Evolutionary conservation across 345 rosid species (phyloP), one percentile per base, ranked within the genome.

Genomic region (Hibiscus tridactylites): DNA sequence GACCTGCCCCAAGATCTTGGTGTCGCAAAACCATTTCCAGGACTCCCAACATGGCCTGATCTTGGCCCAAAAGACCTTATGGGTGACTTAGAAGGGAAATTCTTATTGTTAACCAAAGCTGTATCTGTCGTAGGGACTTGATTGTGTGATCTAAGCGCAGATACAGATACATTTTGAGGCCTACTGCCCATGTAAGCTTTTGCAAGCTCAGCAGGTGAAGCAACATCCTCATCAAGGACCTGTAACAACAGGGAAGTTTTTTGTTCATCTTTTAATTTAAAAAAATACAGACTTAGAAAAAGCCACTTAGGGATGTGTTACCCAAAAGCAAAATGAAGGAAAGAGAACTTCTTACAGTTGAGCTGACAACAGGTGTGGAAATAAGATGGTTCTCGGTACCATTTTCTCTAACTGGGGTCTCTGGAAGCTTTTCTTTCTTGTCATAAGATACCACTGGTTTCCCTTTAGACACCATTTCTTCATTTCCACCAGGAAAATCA

Each of bases 131-230:
- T 80, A 21, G 68, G 69, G 37, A 80, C 71, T 82, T 81, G 88
- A 76, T 76, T 75, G 21, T 79, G 84, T 58, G 79, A 74, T 35
- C 82, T 83, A 52, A 83, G 77, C 75, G 61, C 80, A 73, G 94
- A 83, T 28, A 90, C 84, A 50, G 90, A 85, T 66, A 86, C 85
- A 79, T 86, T 89, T 53, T 92, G 86, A 61, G 91, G 87, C 84
- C 94, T 86, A 78, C 87, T 84, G 58, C 89, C 91, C 98, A 92
- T 95, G 88, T 87, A 95, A 72, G 91, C 94, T 82, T 86, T 92
- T 78, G 99, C 98, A 82, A 96, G 96, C 88, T 91, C 95, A 57
- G 91, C 88, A 70, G 99, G 98, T 57, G 96, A 87, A 62, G 88
- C 88, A 79, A 79, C 79, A 74, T 92, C 84, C 81, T 88, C 92